Conservation (phyloP, 768 basidiomycete species). For the Boletus vermiculosoides region DNA sequence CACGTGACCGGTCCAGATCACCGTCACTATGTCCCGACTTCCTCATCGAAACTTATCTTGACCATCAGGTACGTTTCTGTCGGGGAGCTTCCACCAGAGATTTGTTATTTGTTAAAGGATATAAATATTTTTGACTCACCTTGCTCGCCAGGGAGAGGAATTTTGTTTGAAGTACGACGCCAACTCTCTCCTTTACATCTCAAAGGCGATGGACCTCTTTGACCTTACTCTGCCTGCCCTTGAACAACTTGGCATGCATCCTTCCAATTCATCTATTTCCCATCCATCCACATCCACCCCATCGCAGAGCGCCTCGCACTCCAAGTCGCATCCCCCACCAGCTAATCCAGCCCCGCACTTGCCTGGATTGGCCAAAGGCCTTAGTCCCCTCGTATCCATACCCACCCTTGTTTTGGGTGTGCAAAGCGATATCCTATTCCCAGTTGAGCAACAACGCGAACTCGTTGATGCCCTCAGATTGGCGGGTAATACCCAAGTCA, state of each 20-base stretch:
- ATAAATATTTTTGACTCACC: conserved; percentile 1
- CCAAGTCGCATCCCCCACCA: conserved; percentile 72
- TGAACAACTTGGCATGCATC: conserved; percentile 57
- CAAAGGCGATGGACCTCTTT: conserved; percentile 99
- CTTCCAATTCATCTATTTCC: conserved; percentile 21
- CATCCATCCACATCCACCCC: conserved; percentile 19
- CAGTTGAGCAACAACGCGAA: conserved; percentile 96
- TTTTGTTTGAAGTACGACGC: conserved; percentile 99
- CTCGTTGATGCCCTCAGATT: conserved; percentile 87
- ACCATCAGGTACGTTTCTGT: conserved; percentile 63
- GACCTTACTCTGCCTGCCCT: conserved; percentile 87
- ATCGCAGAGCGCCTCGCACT: conserved; percentile 44
- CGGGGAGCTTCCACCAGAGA: background rate
- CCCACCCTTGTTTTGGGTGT: conserved; percentile 90
- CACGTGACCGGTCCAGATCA: conserved; percentile 26
- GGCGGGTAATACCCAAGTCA: conserved; percentile 85
- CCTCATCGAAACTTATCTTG: conserved; percentile 97
- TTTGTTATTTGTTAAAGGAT: background rate
- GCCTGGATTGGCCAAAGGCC: conserved; percentile 71
- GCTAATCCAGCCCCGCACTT: conserved; percentile 73
- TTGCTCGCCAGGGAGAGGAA: conserved; percentile 69
- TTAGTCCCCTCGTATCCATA: conserved; percentile 69
- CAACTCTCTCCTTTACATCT: conserved; percentile 97
- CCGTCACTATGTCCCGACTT: conserved; percentile 96
- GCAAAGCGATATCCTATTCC: conserved; percentile 95